Conservation (phyloP, 345 rosid genomes). For the Isatis tinctoria region DNA sequence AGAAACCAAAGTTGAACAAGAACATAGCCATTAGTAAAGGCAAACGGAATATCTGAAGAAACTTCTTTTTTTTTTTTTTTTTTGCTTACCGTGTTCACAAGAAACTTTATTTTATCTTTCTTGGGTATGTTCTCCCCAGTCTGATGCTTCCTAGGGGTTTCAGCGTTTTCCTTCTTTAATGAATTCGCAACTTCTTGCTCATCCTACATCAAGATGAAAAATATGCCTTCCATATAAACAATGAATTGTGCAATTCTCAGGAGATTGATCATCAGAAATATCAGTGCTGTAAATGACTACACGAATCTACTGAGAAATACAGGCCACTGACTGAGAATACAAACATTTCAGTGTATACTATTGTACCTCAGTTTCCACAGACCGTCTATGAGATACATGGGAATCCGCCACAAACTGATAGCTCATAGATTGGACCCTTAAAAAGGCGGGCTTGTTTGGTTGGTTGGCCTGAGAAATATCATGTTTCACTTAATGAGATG, state of each 20-base stretch:
- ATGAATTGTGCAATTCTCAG: background rate
- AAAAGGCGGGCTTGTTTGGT: conserved; percentile 9
- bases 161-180: conserved; percentile 25
- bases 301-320: background rate
- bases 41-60: background rate
- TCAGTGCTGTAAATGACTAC: background rate
- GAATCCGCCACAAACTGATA: conserved; percentile 29
- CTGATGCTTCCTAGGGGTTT: conserved; percentile 31
- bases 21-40: background rate
- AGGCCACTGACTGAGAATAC: background rate
- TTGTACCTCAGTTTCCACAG: conserved; percentile 19
- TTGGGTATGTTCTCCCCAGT: conserved; percentile 66
- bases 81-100: conserved; percentile 60
- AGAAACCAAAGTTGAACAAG: background rate
- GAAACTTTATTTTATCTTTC: conserved; percentile 65
- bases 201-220: conserved; percentile 16
- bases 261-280: background rate
- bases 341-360: too few relatives aligned
- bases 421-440: conserved; percentile 22
- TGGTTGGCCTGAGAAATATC: conserved; percentile 14
- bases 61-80: background rate
- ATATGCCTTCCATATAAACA: background rate
- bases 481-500: conserved; percentile 9
- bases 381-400: conserved; percentile 8
- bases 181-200: conserved; percentile 18